Percentiles rank a stretch among this genome's conserved stretches.
Conservation (phyloP, 140 eudicot genomes). For the Erigeron philadelphicus region DNA sequence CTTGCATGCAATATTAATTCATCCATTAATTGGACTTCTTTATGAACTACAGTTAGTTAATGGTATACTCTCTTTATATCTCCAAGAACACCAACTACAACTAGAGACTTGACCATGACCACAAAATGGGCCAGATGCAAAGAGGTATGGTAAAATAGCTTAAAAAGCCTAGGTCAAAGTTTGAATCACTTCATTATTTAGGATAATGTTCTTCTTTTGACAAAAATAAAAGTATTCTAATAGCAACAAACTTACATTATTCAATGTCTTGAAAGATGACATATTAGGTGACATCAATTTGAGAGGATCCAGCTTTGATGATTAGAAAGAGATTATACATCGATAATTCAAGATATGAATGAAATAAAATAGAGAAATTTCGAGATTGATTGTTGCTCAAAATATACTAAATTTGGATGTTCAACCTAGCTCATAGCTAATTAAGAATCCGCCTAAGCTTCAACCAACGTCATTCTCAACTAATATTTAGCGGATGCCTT, state of each 20-base stretch:
- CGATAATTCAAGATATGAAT: neutral
- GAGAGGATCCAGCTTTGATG: neutral
- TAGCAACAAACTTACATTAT: slow-evolving; percentile 35
- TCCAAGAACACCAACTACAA: slow-evolving; percentile 32
- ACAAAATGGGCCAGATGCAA: slow-evolving; percentile 28
- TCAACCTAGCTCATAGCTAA: neutral
- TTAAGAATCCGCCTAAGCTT: neutral
- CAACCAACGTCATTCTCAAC: neutral
- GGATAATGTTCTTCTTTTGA: slow-evolving; percentile 35
- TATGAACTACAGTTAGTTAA: neutral
- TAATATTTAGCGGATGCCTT: neutral
- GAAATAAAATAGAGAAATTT: neutral
- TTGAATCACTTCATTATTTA: slow-evolving; percentile 26
- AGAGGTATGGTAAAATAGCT: slow-evolving; percentile 24
- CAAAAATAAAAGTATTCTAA: slow-evolving; percentile 30
- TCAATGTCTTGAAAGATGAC: slow-evolving; percentile 31
- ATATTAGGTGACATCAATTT: slow-evolving; percentile 28
- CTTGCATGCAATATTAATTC: neutral
- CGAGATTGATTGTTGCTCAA: neutral
- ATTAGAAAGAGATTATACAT: slow-evolving; percentile 3
- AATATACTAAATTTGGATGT: neutral
- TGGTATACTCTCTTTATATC: slow-evolving; percentile 22
- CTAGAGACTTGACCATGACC: slow-evolving; percentile 30
- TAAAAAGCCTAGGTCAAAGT: slow-evolving; percentile 35
- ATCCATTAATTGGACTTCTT: neutral